phyloP scores from a whole-genome alignment of 1,284 basidiomycete genomes.

The Boletus sp. region DNA sequence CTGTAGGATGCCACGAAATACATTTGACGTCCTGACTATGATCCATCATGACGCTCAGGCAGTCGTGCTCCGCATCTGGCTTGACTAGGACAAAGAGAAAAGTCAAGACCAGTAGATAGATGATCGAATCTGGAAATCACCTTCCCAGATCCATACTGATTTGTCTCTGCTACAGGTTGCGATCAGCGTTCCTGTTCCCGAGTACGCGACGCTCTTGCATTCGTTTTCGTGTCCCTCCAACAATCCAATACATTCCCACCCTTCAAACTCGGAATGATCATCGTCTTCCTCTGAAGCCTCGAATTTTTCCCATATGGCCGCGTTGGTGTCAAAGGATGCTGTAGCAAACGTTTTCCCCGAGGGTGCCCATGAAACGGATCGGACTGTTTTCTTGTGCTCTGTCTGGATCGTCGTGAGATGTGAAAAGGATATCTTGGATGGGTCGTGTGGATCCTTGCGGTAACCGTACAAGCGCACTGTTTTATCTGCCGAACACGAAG shows the following conservation, averaged over 20 bases:
- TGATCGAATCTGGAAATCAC: constrained; percentile 39
- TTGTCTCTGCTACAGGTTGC: constrained; percentile 96
- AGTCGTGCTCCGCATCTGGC: constrained; percentile 93
- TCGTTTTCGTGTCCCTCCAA: constrained; percentile 97
- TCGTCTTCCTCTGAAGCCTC: constrained; percentile 43
- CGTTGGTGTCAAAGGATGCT: constrained; percentile 92
- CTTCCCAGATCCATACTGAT: constrained; percentile 99
- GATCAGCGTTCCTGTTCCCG: constrained; percentile 72
- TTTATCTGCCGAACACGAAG: constrained; percentile 94
- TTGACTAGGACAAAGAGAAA: constrained; percentile 51
- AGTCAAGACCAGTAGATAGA: background rate
- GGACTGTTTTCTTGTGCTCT: constrained; percentile 89
- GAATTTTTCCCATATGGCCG: constrained; percentile 86
- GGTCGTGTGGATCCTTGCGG: constrained; percentile 33
- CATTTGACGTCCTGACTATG: constrained; percentile 96
- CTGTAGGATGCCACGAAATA: constrained; percentile 90
- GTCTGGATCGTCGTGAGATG: constrained; percentile 68
- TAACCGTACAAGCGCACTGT: constrained; percentile 85
- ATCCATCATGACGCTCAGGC: constrained; percentile 94
- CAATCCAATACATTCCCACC: constrained; percentile 85
- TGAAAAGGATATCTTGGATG: constrained; percentile 42
- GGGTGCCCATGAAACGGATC: constrained; percentile 87
- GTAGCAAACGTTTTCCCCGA: constrained; percentile 88
- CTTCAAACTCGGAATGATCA: constrained; percentile 35
- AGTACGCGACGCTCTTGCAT: constrained; percentile 93